These are phyloP conservation scores for Moesziomyces sp. DNA, from an alignment of 1,284 basidiomycete species.

Conservation along the genomic window DNA sequence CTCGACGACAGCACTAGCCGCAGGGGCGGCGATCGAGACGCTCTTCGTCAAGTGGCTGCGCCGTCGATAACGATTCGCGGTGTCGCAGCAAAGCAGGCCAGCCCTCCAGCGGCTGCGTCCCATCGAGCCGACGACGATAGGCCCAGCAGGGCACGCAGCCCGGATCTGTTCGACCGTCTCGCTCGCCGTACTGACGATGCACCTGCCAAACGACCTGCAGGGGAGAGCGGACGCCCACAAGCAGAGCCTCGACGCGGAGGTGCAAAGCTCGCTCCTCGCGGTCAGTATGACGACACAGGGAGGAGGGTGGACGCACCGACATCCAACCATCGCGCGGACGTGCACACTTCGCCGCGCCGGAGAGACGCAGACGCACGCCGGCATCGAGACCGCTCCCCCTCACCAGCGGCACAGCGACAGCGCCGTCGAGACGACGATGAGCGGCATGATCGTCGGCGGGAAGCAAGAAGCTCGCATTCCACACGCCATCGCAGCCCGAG, in stretches of 20 bases:
- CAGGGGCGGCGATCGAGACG: background rate
- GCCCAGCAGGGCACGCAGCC: constrained; percentile 17
- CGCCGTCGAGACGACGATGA: constrained; percentile 9
- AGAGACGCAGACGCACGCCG: constrained; percentile 8
- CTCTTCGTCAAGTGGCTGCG: constrained; percentile 5
- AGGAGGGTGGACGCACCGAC: constrained; percentile 24
- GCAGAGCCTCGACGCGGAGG: constrained; percentile 3
- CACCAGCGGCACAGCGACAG: constrained; percentile 8
- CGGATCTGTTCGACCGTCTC: constrained; percentile 37
- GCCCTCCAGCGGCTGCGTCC: constrained; percentile 8
- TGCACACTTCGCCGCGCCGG: constrained; percentile 21
- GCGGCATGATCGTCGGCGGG: constrained; percentile 8
- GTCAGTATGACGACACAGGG: constrained; percentile 34
- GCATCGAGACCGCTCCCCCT: constrained; percentile 18
- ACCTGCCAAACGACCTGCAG: constrained; percentile 16
- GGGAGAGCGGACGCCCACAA: background rate
- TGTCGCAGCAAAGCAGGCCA: constrained; percentile 19
- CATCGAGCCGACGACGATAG: constrained; percentile 4
- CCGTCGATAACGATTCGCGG: constrained; percentile 35
- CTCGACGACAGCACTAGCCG: constrained; percentile 9
- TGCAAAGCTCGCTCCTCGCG: constrained; percentile 31
- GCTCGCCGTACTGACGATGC: constrained; percentile 14
- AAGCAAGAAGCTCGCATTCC: background rate
- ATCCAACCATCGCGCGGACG: constrained; percentile 9
- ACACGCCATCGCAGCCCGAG: constrained; percentile 20